Base-by-base conservation (phyloP, 1,284 basidiomycete genomes). In the Sphaerobolus stellatus region DNA sequence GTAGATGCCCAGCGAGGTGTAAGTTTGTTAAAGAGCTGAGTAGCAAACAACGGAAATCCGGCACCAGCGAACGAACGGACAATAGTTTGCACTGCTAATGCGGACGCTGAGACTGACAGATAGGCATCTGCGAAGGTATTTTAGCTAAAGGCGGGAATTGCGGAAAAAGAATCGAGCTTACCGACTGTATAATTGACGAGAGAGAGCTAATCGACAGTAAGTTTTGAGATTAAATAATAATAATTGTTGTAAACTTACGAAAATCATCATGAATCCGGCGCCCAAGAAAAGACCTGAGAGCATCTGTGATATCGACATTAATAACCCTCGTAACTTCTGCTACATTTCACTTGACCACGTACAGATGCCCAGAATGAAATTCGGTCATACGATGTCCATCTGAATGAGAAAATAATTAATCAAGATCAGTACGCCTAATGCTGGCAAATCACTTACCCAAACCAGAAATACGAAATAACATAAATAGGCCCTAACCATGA, bases 121-220 rank as follows among this genome's bases (percentile, higher is more conserved):
- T 79, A 80, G 5, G 71, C 68, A 60, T 79, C 78, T 60, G 79
- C 13, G 13, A 43, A n/a, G n/a, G n/a, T n/a, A n/a, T n/a, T n/a
- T n/a, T n/a, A n/a, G n/a, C n/a, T n/a, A n/a, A n/a, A n/a, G n/a
- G n/a, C n/a, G n/a, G n/a, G n/a, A n/a, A n/a, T n/a, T n/a, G n/a
- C n/a, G n/a, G n/a, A n/a, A n/a, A n/a, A n/a, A n/a, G n/a, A n/a
- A n/a, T n/a, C n/a, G n/a, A n/a, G n/a, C n/a, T n/a, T 72, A 58
- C 46, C 46, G 29, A 48, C n/a, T 5, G 18, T 33, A 29, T 48
- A 48, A 20, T 48, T 48, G 13, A n/a, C 36, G 11, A 48, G 9
- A 33, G 30, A 33, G 30, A 48, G 11, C 46, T 48, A 20, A 11
- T 3, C 4, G 3, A 16, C 7, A 25, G 13, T 22, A 29, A 28